Evolutionary conservation across 2,329 filamentous ascomycete genomes (phyloP).

Genomic region (Talaromyces marneffei): DNA sequence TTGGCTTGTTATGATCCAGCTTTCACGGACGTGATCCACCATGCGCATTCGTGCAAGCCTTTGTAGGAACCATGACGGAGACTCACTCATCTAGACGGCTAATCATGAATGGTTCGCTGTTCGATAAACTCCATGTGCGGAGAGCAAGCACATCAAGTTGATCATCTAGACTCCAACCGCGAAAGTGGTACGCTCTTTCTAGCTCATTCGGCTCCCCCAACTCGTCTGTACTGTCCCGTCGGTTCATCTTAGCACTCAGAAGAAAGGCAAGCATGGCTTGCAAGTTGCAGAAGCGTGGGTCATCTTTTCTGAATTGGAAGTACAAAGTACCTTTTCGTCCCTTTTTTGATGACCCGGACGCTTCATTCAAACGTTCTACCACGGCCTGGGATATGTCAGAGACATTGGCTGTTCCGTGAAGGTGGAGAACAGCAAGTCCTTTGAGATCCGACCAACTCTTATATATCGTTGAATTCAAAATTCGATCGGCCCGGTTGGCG

Average conservation of each 20-base stretch:
- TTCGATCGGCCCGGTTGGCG: neutral
- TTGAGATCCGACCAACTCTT: neutral
- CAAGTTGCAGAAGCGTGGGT: neutral
- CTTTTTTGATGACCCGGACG: neutral
- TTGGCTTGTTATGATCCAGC: neutral
- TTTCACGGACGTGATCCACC: neutral
- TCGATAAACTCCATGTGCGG: neutral
- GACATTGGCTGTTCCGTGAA: neutral
- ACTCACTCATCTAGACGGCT: neutral
- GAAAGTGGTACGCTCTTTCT: neutral
- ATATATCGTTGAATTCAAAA: neutral
- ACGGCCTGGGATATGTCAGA: neutral
- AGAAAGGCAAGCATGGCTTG: neutral
- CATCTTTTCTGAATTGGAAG: neutral
- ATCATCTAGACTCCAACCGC: neutral
- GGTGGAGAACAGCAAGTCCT: neutral
- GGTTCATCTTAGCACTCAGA: neutral
- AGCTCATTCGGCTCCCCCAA: neutral
- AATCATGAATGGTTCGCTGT: neutral
- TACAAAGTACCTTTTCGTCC: neutral
- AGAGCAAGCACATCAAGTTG: neutral
- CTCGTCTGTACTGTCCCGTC: neutral
- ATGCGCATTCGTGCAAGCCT: neutral
- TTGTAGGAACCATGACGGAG: neutral
- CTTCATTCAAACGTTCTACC: neutral